Conservation (phyloP, 306 rosid species). For the Potentilla sterilis region DNA sequence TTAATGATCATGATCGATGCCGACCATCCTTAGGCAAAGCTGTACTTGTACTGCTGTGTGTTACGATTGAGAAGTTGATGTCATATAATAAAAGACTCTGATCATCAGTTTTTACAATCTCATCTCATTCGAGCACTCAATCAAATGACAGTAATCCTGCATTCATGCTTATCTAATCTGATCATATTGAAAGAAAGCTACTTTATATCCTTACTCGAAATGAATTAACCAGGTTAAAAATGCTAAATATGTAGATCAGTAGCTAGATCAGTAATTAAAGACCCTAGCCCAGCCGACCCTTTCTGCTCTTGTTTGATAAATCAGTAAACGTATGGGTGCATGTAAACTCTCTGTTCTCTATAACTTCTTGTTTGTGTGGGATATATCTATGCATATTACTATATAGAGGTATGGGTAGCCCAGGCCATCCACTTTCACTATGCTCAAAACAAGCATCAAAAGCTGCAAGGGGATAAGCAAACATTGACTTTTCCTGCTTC, state of each 20-base stretch:
- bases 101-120: not conserved
- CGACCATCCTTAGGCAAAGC: not conserved
- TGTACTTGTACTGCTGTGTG: not conserved
- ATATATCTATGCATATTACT: not conserved
- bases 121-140: not conserved
- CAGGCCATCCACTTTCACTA: not conserved
- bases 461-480: slow-evolving; percentile 22
- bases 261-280: not conserved
- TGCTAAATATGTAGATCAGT: not conserved
- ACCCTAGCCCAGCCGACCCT: not conserved
- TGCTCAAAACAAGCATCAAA: slow-evolving; percentile 23
- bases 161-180: not conserved
- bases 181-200: not conserved
- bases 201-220: too few relatives aligned
- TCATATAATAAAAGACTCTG: slow-evolving; percentile 1
- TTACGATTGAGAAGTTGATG: not conserved
- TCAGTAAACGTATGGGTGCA: slow-evolving; percentile 13
- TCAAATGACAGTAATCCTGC: not conserved
- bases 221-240: too few relatives aligned
- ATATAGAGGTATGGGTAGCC: slow-evolving; percentile 22
- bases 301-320: not conserved
- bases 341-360: not conserved
- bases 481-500: slow-evolving; percentile 14
- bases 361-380: not conserved
- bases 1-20: slow-evolving; percentile 3